Conservation (phyloP, 2,329 filamentous ascomycete genomes). For the Fusarium denticulatum region DNA sequence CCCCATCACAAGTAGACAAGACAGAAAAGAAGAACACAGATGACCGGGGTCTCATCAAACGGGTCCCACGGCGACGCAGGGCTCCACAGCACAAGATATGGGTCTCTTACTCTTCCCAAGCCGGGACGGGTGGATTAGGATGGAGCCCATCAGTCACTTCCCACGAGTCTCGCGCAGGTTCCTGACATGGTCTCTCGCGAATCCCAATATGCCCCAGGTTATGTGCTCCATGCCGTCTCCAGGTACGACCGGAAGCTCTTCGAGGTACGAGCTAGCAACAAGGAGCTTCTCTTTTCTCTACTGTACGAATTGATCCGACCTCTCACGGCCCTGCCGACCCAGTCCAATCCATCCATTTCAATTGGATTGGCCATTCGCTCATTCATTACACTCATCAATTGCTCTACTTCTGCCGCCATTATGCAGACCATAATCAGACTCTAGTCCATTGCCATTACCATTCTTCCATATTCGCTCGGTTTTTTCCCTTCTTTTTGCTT, state of each 20-base stretch:
- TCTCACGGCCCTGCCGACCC: constrained; percentile 39
- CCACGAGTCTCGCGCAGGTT: constrained; percentile 36
- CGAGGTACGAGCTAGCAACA: constrained; percentile 39
- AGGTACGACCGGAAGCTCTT: constrained; percentile 40
- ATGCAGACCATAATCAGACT: constrained; percentile 11
- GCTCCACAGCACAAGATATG: constrained; percentile 30
- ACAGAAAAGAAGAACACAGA: constrained; percentile 23
- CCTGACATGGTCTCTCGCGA: constrained; percentile 34
- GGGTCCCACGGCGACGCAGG: constrained; percentile 33
- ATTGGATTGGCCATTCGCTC: constrained; percentile 15
- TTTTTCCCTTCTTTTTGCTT: constrained; percentile 10
- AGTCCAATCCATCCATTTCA: constrained; percentile 3
- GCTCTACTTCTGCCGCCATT: constrained; percentile 17
- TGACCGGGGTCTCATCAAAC: constrained; percentile 36
- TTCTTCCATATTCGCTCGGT: constrained; percentile 17
- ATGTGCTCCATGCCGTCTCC: constrained; percentile 31
- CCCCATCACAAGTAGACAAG: constrained; percentile 24
- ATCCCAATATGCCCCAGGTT: constrained; percentile 39
- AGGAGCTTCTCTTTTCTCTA: constrained; percentile 14
- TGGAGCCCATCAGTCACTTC: constrained; percentile 31
- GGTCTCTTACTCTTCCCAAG: constrained; percentile 16
- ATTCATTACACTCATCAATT: constrained; percentile 16
- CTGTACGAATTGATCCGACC: constrained; percentile 42
- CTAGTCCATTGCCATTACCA: constrained; percentile 17
- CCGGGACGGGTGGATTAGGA: constrained; percentile 36